phyloP scores from a whole-genome alignment of 768 basidiomycete genomes.

The Boletus sp. region DNA sequence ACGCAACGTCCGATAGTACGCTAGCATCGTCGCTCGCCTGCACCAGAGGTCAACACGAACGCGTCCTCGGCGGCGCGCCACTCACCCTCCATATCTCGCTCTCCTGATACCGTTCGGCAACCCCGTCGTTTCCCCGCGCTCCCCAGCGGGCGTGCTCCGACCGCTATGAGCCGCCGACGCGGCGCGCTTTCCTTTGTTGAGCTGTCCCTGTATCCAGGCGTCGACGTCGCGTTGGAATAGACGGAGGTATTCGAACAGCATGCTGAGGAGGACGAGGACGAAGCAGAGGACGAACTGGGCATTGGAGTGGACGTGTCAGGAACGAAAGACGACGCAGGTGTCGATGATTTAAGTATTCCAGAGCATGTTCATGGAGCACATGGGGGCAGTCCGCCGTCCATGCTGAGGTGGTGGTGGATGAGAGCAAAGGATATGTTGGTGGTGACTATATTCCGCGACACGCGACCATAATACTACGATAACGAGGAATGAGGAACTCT shows the following conservation, averaged over 20 bases:
- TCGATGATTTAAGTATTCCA: constrained; percentile 81
- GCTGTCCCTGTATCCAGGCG: constrained; percentile 48
- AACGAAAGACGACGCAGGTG: constrained; percentile 78
- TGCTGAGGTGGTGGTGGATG: too few relatives aligned
- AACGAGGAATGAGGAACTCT: too few relatives aligned
- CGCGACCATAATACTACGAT: too few relatives aligned
- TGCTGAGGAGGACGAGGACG: constrained; percentile 61
- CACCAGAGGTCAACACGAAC: too few relatives aligned
- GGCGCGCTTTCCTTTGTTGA: constrained; percentile 51
- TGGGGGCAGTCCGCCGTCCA: too few relatives aligned
- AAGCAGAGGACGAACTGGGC: constrained; percentile 61
- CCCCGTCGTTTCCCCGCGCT: constrained; percentile 50
- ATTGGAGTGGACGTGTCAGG: constrained; percentile 70
- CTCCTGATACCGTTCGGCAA: constrained; percentile 48
- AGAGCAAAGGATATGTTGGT: too few relatives aligned
- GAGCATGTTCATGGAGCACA: constrained; percentile 80
- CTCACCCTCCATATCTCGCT: constrained; percentile 43
- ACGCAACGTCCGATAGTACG: constrained; percentile 49
- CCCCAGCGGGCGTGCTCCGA: constrained; percentile 35
- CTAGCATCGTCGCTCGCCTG: constrained; percentile 2
- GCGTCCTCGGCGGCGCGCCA: background rate
- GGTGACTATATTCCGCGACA: too few relatives aligned
- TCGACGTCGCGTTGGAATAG: constrained; percentile 61
- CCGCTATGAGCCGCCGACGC: constrained; percentile 32
- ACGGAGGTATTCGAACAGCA: constrained; percentile 82